These are phyloP conservation scores for Brassica juncea DNA, from an alignment of 345 rosid genomes.

Conservation along the genomic window DNA sequence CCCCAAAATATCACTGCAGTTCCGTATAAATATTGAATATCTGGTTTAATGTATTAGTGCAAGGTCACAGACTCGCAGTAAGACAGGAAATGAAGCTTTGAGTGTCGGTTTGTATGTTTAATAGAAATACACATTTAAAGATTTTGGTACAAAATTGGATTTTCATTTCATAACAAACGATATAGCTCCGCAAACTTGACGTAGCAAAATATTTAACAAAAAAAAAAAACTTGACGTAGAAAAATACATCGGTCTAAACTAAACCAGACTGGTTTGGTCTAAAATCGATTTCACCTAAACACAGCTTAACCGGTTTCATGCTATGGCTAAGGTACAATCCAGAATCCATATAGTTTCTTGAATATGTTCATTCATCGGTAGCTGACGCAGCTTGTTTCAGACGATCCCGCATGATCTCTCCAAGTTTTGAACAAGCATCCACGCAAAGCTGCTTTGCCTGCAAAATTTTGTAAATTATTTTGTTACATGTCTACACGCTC, in stretches of 20 bases:
- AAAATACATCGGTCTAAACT: constrained; percentile 5
- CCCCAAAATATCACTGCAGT: neutral
- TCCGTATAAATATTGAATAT: neutral
- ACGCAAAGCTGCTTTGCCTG: constrained; percentile 95
- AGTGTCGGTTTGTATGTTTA: no score
- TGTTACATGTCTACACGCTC: neutral
- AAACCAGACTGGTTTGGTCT: constrained; percentile 11
- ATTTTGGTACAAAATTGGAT: constrained; percentile 10
- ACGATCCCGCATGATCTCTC: constrained; percentile 77
- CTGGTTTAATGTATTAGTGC: neutral
- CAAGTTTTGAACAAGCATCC: constrained; percentile 80
- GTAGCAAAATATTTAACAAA: no score
- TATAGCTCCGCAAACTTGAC: neutral
- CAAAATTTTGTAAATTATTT: constrained; percentile 14
- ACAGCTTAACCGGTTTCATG: constrained; percentile 11
- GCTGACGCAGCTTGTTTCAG: constrained; percentile 69
- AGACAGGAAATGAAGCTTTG: no score
- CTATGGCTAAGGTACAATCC: constrained; percentile 25
- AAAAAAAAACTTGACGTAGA: neutral
- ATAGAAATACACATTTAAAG: neutral
- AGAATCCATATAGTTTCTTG: constrained; percentile 14
- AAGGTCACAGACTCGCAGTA: neutral
- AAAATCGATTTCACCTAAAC: neutral
- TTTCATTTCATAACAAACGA: constrained; percentile 11
- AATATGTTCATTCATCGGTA: constrained; percentile 46